A percentile compares a stretch with the other conserved stretches of the same genome.
These are phyloP conservation scores for Aegilops sharonensis DNA, from an alignment of 176 grass and related monocot species.

Conservation along the genomic window DNA sequence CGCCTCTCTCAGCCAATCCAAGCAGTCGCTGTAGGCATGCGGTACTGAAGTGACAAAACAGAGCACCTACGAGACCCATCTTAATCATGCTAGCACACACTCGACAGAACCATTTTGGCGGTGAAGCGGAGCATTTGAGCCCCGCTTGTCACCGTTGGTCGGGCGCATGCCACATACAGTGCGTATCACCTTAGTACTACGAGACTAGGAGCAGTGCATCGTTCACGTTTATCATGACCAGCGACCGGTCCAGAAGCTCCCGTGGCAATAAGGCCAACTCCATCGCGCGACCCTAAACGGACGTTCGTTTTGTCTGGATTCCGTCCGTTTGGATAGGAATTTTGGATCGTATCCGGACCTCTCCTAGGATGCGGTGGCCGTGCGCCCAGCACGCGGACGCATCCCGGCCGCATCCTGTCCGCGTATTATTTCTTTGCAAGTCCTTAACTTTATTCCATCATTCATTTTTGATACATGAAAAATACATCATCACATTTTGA, in stretches of 20 bases:
- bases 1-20: too few species aligned
- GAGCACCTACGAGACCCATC: not conserved
- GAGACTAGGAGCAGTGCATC: not conserved
- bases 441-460: too few species aligned
- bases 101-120: not conserved
- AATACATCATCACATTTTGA: too few species aligned
- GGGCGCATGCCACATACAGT: not conserved
- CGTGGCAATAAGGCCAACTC: not conserved
- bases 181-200: not conserved
- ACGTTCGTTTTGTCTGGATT: too few species aligned
- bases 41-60: not conserved
- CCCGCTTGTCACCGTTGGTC: not conserved
- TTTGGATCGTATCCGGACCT: too few species aligned
- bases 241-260: not conserved
- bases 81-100: not conserved
- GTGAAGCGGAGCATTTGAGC: not conserved
- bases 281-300: too few species aligned
- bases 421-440: too few species aligned
- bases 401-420: too few species aligned
- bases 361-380: too few species aligned
- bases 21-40: not conserved
- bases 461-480: too few species aligned
- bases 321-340: too few species aligned
- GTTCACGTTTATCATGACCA: not conserved
- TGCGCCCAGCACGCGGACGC: too few species aligned